Base-by-base conservation (phyloP, 805 yeast species). In the Ogataea wickerhamii region DNA sequence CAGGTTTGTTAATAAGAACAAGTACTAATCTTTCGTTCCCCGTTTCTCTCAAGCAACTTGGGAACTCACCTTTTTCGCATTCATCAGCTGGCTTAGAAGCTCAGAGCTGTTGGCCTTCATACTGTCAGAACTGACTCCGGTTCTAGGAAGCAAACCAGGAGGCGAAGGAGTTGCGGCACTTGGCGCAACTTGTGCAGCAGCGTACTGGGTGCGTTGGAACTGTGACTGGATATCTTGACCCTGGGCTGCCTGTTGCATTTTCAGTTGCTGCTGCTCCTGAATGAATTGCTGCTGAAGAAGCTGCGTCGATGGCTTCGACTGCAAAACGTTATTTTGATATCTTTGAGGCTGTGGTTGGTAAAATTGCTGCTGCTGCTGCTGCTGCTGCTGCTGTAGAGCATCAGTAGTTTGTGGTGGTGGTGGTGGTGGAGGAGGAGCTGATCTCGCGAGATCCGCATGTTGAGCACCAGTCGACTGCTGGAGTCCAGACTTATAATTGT, bases 81-180 rank as follows among this genome's bases (percentile, higher is more conserved):
- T 81, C 80, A 88, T 81, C 56, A 88, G 68, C 60, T 87, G 96
- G 41, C 79, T 86, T 51, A 88, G 71, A 53, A 88, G 71, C 56
- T 87, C 95, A 28, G 87, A 80, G 43, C 63, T 58, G 42, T 57
- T 55, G 14, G 49, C 45, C 37, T 43, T 45, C 19, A 38, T 34
- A 19, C 35, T 40, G 8, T 44, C 47, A 7, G 45, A 32, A 18
- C 34, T 35, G 26, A 44, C 34, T 33, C 44, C 40, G 16, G 36
- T 22, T 32, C 45, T 38, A 22, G 48, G 47, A 50, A 78, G 75
- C 49, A 81, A 68, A 4, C 88, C 88, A 5, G 88, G 91, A 27
- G 89, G 89, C 4, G 87, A 85, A 20, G 84, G 82, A 4, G 86
- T 74, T 13, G 76, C 64, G 6, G 75, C 56, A 40, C 55, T 61